Percentiles rank a stretch among this genome's conserved stretches.
These are phyloP conservation scores for Orbilia brochopaga DNA, from an alignment of 2,329 filamentous ascomycete genomes.

Conservation along the genomic window DNA sequence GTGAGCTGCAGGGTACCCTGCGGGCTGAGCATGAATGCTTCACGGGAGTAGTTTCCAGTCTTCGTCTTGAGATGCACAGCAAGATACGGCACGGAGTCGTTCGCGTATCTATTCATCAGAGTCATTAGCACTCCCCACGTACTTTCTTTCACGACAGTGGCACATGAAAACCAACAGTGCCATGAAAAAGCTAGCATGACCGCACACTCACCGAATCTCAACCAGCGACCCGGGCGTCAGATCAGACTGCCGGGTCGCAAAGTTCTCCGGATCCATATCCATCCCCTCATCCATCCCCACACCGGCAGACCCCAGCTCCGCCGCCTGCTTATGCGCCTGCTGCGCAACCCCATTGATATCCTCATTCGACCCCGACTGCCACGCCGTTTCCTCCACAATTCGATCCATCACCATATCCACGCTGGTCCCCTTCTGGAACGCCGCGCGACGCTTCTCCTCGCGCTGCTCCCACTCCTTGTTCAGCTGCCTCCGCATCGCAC, in stretches of 20 bases:
- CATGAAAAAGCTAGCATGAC: too few relatives aligned
- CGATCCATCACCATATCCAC: conserved; percentile 29
- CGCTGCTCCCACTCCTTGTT: conserved; percentile 12
- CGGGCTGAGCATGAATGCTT: conserved; percentile 24
- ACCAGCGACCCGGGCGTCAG: conserved; percentile 32
- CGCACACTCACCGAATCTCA: conserved; percentile 24
- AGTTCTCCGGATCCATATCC: conserved; percentile 39
- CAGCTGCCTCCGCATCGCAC: conserved; percentile 9
- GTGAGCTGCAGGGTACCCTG: conserved; percentile 29
- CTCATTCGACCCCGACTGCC: conserved; percentile 8
- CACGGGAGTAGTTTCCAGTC: conserved; percentile 44
- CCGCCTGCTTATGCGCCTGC: not conserved
- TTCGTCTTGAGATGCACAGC: conserved; percentile 32
- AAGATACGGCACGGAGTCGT: conserved; percentile 23
- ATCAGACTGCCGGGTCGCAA: conserved; percentile 20
- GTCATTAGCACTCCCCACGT: not conserved
- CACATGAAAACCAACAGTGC: not conserved
- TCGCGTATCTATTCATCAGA: conserved; percentile 8
- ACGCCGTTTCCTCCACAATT: conserved; percentile 23
- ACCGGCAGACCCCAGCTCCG: not conserved
- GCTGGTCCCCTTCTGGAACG: conserved; percentile 16
- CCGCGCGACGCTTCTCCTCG: conserved; percentile 9
- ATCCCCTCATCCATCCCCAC: conserved; percentile 13
- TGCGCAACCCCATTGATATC: not conserved
- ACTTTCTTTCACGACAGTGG: not conserved